phyloP scores from a whole-genome alignment of 1,284 basidiomycete species.

The Sanghuangporus sanghuang region DNA sequence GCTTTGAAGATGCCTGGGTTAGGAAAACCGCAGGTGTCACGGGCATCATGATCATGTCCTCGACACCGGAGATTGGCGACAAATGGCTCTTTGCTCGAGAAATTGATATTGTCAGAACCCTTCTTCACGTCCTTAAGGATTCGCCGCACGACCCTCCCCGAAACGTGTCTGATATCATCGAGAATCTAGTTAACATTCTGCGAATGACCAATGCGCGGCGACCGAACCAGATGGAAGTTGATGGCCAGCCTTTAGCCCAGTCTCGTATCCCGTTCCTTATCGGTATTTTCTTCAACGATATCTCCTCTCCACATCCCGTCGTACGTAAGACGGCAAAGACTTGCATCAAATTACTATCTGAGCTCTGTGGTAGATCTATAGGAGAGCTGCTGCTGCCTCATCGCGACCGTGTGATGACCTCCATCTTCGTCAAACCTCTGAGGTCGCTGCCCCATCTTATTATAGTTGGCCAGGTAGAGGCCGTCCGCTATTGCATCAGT shows the following conservation, averaged over 20 bases:
- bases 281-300: constrained; percentile 86
- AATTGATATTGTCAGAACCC: constrained; percentile 85
- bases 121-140: constrained; percentile 94
- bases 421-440: constrained; percentile 96
- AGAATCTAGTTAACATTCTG: constrained; percentile 77
- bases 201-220: constrained; percentile 60
- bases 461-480: constrained; percentile 98
- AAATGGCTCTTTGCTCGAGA: constrained; percentile 88
- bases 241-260: constrained; percentile 30
- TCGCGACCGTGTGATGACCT: constrained; percentile 81
- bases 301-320: constrained; percentile 83
- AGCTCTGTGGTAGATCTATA: constrained; percentile 68
- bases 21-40: constrained; percentile 84
- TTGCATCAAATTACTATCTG: constrained; percentile 78
- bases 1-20: constrained; percentile 85
- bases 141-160: constrained; percentile 88
- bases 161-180: constrained; percentile 76
- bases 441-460: constrained; percentile 92
- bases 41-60: constrained; percentile 77
- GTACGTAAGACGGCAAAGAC: constrained; percentile 84
- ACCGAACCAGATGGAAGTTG: constrained; percentile 30
- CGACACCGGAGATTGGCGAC: constrained; percentile 64
- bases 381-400: constrained; percentile 82
- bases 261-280: constrained; percentile 57
- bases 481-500: constrained; percentile 88